phyloP scores from a whole-genome alignment of 2,329 filamentous ascomycete genomes.

The Phaeophleospora eucalypticola region DNA sequence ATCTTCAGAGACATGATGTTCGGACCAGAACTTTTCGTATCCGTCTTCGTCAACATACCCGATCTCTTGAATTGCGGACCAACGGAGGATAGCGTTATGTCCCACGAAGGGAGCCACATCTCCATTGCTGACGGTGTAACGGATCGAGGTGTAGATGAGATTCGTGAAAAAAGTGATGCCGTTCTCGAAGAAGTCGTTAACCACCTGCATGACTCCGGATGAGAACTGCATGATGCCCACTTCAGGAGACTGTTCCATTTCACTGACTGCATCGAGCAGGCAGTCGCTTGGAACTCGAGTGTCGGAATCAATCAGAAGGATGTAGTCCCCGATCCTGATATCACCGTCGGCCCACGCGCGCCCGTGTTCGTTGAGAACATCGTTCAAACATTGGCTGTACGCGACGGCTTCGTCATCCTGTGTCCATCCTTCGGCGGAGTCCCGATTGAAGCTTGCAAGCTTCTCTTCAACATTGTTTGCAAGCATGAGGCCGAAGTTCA shows the following conservation, averaged over 20 bases:
- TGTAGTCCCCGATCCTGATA: too few species aligned
- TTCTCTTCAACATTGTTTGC: conserved; percentile 60
- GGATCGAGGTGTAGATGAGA: conserved; percentile 69
- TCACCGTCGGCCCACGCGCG: conserved; percentile 59
- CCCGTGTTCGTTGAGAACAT: conserved; percentile 52
- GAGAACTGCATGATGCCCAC: conserved; percentile 69
- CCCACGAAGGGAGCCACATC: conserved; percentile 73
- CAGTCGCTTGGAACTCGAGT: conserved; percentile 66
- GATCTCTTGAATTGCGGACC: conserved; percentile 60
- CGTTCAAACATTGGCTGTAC: conserved; percentile 49
- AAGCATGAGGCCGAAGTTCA: conserved; percentile 66
- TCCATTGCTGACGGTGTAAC: conserved; percentile 65
- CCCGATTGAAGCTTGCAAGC: conserved; percentile 40
- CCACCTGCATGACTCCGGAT: conserved; percentile 73
- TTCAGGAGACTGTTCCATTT: conserved; percentile 67
- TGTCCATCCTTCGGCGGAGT: conserved; percentile 35
- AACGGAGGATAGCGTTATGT: conserved; percentile 71
- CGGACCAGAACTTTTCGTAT: conserved; percentile 68
- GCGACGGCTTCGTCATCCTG: conserved; percentile 38
- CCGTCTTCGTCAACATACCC: conserved; percentile 55
- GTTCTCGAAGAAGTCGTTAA: conserved; percentile 68
- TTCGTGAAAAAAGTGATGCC: conserved; percentile 77
- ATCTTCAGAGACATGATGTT: conserved; percentile 71
- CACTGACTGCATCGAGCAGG: conserved; percentile 63
- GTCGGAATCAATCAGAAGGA: conserved; percentile 64